Evolutionary conservation across 2,329 filamentous ascomycete species (phyloP).

Genomic region (Aspergillus pseudotamarii): DNA sequence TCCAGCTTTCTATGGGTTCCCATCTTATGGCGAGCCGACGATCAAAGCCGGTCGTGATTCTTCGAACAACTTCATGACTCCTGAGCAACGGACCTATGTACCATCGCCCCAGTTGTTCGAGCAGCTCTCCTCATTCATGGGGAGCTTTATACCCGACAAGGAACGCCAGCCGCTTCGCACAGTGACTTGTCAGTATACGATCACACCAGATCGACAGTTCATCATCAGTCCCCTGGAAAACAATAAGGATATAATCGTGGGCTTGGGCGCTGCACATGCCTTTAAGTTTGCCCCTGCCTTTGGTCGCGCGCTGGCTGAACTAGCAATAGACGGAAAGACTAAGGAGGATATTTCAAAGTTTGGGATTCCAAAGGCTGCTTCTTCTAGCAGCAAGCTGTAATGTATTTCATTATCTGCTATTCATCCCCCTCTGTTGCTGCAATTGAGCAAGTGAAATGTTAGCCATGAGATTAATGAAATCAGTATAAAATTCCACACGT

Average conservation of each 20-base stretch:
- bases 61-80: conserved; percentile 29
- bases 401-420: background rate
- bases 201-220: conserved; percentile 32
- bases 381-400: background rate
- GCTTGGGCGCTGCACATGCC: background rate
- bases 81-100: conserved; percentile 32
- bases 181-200: conserved; percentile 32
- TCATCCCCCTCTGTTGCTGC: too few species aligned
- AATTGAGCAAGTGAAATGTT: background rate
- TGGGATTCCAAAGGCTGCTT: background rate
- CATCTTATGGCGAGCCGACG: background rate
- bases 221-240: conserved; percentile 29
- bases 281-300: background rate
- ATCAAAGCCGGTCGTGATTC: conserved; percentile 29
- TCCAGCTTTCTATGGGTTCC: background rate
- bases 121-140: conserved; percentile 25
- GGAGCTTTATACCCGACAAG: conserved; percentile 12
- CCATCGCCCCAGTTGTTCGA: conserved; percentile 27
- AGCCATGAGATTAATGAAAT: background rate
- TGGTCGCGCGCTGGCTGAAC: background rate
- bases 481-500: too few species aligned
- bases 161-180: conserved; percentile 27
- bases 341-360: background rate
- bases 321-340: background rate
- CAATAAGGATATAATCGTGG: conserved; percentile 4